A percentile compares a stretch with the other conserved stretches of the same genome.
These are phyloP conservation scores for Eucalyptus caleyi DNA, from an alignment of 345 rosid species.

Conservation along the genomic window DNA sequence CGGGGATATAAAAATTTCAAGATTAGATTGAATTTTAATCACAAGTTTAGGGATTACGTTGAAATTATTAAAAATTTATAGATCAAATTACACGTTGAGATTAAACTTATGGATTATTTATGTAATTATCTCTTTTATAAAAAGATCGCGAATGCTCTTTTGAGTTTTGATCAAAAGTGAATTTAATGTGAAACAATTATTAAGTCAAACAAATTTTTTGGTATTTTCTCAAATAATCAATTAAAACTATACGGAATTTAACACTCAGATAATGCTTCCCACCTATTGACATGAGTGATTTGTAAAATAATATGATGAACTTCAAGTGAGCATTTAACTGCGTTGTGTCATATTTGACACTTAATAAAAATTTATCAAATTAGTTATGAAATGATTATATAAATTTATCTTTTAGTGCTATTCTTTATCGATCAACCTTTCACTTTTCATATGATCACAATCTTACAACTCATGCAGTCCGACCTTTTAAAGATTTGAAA, in stretches of 20 bases:
- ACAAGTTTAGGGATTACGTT: not conserved
- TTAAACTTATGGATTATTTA: too few relatives aligned
- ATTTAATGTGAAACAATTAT: not conserved
- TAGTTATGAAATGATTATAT: not conserved
- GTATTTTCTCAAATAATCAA: not conserved
- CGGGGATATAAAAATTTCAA: fast-evolving
- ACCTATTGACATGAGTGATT: not conserved
- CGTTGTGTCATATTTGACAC: not conserved
- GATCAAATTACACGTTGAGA: not conserved
- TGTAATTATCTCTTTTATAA: not conserved
- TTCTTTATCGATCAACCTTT: not conserved
- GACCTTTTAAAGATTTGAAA: fast-evolving
- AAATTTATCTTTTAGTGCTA: not conserved
- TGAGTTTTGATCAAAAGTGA: not conserved
- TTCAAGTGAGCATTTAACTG: not conserved
- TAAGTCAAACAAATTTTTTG: not conserved
- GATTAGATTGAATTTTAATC: too few relatives aligned
- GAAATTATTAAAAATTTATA: too few relatives aligned
- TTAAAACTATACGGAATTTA: not conserved
- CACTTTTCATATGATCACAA: not conserved
- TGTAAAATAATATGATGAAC: not conserved
- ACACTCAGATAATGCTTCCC: not conserved
- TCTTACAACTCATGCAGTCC: not conserved
- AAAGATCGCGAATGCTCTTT: not conserved
- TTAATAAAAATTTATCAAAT: not conserved